Evolutionary conservation across 2,329 filamentous ascomycete species (phyloP), one percentile per base, ranked within the genome.

Genomic region (Fusarium sororula): DNA sequence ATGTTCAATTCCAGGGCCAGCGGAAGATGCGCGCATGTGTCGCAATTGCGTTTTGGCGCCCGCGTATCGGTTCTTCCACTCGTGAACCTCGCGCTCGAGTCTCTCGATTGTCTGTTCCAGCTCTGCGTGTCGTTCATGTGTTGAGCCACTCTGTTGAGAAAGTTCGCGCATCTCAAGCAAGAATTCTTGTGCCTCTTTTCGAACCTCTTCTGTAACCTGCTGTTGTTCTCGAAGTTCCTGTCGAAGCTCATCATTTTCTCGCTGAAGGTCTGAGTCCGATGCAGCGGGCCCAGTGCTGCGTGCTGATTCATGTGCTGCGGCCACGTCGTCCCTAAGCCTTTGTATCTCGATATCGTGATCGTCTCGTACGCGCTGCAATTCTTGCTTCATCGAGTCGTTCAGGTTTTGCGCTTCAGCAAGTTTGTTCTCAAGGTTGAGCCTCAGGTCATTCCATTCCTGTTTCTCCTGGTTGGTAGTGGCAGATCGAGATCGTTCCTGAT

Each of bases 41-140:
- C 95, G 91, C 55, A 97, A 86, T 81, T 98, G 95, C 6, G 96
- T 94, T 85, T 97, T 98, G 42, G 94, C 89, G 75, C 92, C 93
- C 32, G 95, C 93, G 80, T 98, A 98, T 51, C 95, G 93, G 76
- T 92, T 91, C 80, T 95, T 94, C 96, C 96, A 99, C 57, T 95
- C 92, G 62, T 93, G 92, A 53, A 97, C 90, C 80, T 98, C 95
- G 28, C 90, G 87, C 82, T 98, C 94, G 11, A 99, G 87, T 62
- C 89, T 87, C 64, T 93, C 88, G 38, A 98, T 91, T 51, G 93
- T 93, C 72, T 88, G 89, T 62, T 93, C 90, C 73, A 98, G 87
- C 76, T 91, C 90, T 58, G 94, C 91, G 81, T 98, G 95, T 75
- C 92, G 92, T 75, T 97, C 94, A 81, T 94, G 92, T 12, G 92